Conservation (phyloP, 2,329 filamentous ascomycete species). For the Exophiala phaeomuriformis region DNA sequence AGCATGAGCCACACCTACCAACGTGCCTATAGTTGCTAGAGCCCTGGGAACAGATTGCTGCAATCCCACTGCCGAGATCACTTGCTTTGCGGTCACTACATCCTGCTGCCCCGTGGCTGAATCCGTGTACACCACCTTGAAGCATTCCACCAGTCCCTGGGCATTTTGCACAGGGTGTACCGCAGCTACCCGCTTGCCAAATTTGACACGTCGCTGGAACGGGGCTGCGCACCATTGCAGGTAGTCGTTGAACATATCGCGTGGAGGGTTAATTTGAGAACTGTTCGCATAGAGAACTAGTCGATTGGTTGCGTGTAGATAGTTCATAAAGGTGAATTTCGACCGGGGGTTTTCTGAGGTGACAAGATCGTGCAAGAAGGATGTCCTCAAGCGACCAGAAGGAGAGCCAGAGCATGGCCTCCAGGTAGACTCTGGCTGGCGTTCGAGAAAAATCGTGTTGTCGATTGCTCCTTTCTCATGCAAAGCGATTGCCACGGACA, state of each 20-base stretch:
- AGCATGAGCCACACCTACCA: constrained; percentile 14
- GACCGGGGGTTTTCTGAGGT: constrained; percentile 24
- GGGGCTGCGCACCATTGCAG: constrained; percentile 20
- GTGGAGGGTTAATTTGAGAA: constrained; percentile 11
- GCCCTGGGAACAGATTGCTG: constrained; percentile 12
- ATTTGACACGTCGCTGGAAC: constrained; percentile 11
- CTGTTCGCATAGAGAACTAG: constrained; percentile 20
- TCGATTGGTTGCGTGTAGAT: constrained; percentile 19
- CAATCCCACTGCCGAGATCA: constrained; percentile 13
- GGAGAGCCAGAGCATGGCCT: constrained; percentile 12
- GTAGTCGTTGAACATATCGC: constrained; percentile 20
- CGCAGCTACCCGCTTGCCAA: constrained; percentile 5
- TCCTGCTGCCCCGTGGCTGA: constrained; percentile 9
- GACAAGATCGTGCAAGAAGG: constrained; percentile 24
- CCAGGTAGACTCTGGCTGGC: constrained; percentile 14
- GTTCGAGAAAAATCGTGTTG: constrained; percentile 20
- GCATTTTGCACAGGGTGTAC: constrained; percentile 11
- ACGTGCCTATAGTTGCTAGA: constrained; percentile 4
- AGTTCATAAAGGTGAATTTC: constrained; percentile 24
- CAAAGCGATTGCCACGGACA: constrained; percentile 20
- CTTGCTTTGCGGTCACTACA: constrained; percentile 12
- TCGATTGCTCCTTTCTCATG: constrained; percentile 15
- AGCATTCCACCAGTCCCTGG: constrained; percentile 6
- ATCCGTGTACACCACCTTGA: constrained; percentile 16
- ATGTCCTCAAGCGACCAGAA: constrained; percentile 13